Percentiles rank a stretch among this genome's conserved stretches.
These are phyloP conservation scores for Lactuca saligna DNA, from an alignment of 129 eudicot species.

Conservation along the genomic window DNA sequence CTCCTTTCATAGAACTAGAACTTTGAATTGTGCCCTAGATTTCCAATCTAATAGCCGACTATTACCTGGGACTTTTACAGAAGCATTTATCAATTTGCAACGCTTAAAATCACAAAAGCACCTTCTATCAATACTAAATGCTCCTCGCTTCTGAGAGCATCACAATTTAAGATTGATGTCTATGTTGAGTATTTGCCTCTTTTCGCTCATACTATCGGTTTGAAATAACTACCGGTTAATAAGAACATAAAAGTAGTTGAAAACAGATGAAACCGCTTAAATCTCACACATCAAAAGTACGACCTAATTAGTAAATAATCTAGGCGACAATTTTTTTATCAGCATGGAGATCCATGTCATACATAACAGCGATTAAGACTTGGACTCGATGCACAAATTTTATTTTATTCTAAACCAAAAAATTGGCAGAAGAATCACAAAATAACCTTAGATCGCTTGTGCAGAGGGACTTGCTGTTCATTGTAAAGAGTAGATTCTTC, in stretches of 20 bases:
- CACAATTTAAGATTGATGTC: too few relatives aligned
- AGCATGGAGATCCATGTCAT: neutral
- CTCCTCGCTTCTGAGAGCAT: too few relatives aligned
- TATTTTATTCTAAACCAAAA: slow-evolving; percentile 8
- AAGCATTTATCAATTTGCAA: slow-evolving; percentile 8
- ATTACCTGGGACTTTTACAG: neutral
- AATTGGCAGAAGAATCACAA: neutral
- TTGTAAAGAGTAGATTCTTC: slow-evolving; percentile 29
- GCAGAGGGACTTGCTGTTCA: slow-evolving; percentile 37
- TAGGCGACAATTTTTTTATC: neutral
- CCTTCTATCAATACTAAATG: too few relatives aligned
- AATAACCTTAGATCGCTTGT: slow-evolving; percentile 60
- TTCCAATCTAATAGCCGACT: neutral
- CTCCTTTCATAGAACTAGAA: neutral
- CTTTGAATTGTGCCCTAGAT: slow-evolving; percentile 9
- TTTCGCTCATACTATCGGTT: neutral
- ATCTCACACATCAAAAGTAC: neutral
- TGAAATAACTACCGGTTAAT: neutral
- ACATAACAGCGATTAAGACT: neutral
- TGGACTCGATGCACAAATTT: neutral
- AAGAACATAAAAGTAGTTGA: neutral
- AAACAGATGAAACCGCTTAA: neutral
- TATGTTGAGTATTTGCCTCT: too few relatives aligned
- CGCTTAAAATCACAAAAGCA: neutral
- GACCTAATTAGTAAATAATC: slow-evolving; percentile 9